phyloP scores from a whole-genome alignment of 1,284 basidiomycete species.

The Dichomitus squalens region DNA sequence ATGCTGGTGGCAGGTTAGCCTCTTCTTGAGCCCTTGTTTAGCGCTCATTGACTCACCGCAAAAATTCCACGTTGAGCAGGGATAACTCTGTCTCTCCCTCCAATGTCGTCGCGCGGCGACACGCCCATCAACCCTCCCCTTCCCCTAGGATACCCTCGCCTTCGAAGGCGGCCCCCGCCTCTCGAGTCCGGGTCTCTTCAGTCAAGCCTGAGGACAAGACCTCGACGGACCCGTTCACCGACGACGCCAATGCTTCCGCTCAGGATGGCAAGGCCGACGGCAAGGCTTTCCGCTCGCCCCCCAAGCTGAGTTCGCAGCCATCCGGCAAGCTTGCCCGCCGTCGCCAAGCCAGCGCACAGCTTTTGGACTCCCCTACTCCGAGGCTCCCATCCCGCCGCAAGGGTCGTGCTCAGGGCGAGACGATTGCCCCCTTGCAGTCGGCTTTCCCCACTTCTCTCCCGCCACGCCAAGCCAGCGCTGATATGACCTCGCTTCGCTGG shows the following conservation, averaged over 20 bases:
- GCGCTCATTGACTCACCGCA: constrained; percentile 16
- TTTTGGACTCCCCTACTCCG: constrained; percentile 39
- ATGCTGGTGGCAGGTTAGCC: constrained; percentile 34
- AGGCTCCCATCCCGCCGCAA: constrained; percentile 47
- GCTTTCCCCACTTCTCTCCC: constrained; percentile 20
- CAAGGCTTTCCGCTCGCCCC: constrained; percentile 38
- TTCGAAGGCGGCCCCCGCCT: constrained; percentile 45
- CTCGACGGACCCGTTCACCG: constrained; percentile 62
- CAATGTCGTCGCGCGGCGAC: constrained; percentile 46
- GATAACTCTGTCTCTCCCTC: constrained; percentile 48
- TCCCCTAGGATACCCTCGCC: constrained; percentile 56
- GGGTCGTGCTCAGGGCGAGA: constrained; percentile 20
- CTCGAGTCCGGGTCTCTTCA: constrained; percentile 32
- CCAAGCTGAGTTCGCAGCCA: constrained; percentile 47
- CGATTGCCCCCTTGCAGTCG: constrained; percentile 4
- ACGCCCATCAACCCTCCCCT: constrained; percentile 59
- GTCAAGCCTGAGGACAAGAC: constrained; percentile 28
- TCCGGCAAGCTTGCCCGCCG: constrained; percentile 58
- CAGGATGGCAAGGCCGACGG: constrained; percentile 22
- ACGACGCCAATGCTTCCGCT: constrained; percentile 31
- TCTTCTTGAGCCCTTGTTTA: constrained; percentile 6
- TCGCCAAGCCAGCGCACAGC: constrained; percentile 41
- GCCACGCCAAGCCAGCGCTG: constrained; percentile 22
- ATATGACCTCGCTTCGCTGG: constrained; percentile 25
- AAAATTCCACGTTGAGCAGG: constrained; percentile 32